These are phyloP conservation scores for Cyberlindnera samutprakarnensis DNA, from an alignment of 805 yeast genomes.

Conservation along the genomic window DNA sequence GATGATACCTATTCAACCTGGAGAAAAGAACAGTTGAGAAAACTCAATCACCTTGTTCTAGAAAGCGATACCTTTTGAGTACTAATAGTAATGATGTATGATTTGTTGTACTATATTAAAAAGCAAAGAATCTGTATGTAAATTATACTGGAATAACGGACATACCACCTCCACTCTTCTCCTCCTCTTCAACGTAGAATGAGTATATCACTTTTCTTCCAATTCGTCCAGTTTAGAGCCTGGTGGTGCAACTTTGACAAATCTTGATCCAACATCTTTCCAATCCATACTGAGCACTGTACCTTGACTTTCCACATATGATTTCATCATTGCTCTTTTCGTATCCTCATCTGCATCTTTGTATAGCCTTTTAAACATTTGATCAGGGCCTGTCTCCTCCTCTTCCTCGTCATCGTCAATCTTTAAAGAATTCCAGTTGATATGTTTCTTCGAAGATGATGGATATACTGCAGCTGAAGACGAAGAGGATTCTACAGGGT, in stretches of 20 bases:
- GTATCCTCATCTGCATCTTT: slow-evolving; percentile 82
- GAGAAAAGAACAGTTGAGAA: slow-evolving; percentile 22
- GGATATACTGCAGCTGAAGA: slow-evolving; percentile 36
- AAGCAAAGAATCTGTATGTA: no score
- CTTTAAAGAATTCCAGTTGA: slow-evolving; percentile 63
- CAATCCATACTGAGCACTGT: slow-evolving; percentile 91
- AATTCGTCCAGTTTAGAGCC: no score
- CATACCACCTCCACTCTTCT: no score
- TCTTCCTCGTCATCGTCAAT: slow-evolving; percentile 39
- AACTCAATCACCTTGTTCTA: slow-evolving; percentile 16
- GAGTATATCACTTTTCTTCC: no score
- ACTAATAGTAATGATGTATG: no score
- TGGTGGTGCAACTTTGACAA: slow-evolving; percentile 30
- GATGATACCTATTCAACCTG: slow-evolving; percentile 18
- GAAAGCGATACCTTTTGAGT: slow-evolving; percentile 16
- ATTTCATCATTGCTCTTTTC: slow-evolving; percentile 92
- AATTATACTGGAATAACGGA: no score
- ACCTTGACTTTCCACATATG: slow-evolving; percentile 89
- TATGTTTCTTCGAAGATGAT: slow-evolving; percentile 50
- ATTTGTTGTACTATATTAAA: no score
- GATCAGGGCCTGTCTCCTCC: slow-evolving; percentile 44
- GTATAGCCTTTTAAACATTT: slow-evolving; percentile 70
- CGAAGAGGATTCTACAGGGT: not conserved
- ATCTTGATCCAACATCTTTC: slow-evolving; percentile 69
- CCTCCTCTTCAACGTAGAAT: slow-evolving; percentile 15